These are phyloP conservation scores for Aspergillus viridinutans DNA, from an alignment of 2,329 filamentous ascomycete species.

Conservation along the genomic window DNA sequence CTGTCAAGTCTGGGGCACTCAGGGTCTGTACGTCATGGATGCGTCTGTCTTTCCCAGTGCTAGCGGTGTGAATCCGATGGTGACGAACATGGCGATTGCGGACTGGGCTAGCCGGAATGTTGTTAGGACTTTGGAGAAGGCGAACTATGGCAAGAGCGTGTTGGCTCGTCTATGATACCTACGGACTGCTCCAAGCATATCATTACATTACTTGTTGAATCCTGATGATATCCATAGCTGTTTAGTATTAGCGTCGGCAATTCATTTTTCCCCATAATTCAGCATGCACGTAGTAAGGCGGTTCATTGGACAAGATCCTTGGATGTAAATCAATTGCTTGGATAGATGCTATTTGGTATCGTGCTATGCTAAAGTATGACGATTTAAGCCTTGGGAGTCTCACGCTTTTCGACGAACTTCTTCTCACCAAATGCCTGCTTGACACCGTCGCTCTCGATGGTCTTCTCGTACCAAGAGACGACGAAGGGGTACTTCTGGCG, in stretches of 20 bases:
- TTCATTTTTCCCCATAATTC: neutral
- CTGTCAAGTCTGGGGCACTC: slow-evolving; percentile 46
- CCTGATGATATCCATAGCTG: neutral
- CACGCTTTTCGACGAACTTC: slow-evolving; percentile 22
- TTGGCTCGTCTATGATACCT: slow-evolving; percentile 21
- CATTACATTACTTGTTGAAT: neutral
- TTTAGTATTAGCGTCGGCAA: neutral
- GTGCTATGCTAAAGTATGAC: neutral
- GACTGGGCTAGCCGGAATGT: slow-evolving; percentile 44
- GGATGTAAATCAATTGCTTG: too few species aligned
- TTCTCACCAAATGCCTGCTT: slow-evolving; percentile 24
- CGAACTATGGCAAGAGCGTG: slow-evolving; percentile 7
- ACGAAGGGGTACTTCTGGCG: slow-evolving; percentile 20
- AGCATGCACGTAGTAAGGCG: neutral
- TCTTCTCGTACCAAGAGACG: slow-evolving; percentile 22
- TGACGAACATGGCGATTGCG: slow-evolving; percentile 49
- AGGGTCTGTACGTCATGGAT: slow-evolving; percentile 47
- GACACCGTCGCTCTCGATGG: neutral
- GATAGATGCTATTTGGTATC: neutral
- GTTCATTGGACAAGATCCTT: too few species aligned
- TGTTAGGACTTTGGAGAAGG: slow-evolving; percentile 25
- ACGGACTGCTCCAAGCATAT: neutral
- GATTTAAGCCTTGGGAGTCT: slow-evolving; percentile 5
- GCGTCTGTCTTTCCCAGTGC: slow-evolving; percentile 50
- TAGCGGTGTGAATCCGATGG: slow-evolving; percentile 50